Percentiles rank a stretch among this genome's conserved stretches.
These are phyloP conservation scores for Tolypocladium inflatum DNA, from an alignment of 2,329 filamentous ascomycete species.

Conservation along the genomic window DNA sequence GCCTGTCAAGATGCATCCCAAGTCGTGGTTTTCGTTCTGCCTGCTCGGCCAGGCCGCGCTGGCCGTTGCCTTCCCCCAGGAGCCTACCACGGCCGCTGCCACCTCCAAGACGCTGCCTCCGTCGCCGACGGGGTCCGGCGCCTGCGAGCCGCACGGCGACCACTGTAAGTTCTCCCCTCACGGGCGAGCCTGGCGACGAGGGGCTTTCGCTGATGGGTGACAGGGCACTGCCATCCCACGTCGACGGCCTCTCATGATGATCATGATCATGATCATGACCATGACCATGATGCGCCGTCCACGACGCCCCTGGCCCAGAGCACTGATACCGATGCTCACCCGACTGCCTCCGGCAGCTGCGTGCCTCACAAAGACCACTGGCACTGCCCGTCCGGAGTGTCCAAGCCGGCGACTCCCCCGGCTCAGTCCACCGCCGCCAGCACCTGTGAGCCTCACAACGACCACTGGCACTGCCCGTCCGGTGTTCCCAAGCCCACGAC, in stretches of 20 bases:
- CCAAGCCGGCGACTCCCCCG: not conserved
- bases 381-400: not conserved
- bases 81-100: not conserved
- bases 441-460: constrained; percentile 4
- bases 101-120: constrained; percentile 6
- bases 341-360: not conserved
- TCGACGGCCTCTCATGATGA: not conserved
- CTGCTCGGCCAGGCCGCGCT: constrained; percentile 6
- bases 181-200: not conserved
- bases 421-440: not conserved
- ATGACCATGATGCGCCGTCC: not conserved
- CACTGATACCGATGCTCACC: not conserved
- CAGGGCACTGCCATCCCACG: constrained; percentile 9
- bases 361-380: not conserved
- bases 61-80: constrained; percentile 1
- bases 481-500: constrained; percentile 6
- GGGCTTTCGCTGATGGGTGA: not conserved
- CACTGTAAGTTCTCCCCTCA: constrained; percentile 4
- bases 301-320: not conserved
- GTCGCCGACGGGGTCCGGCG: constrained; percentile 8
- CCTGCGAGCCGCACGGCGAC: constrained; percentile 8
- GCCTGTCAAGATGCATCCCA: constrained; percentile 5
- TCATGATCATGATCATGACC: not conserved
- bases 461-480: constrained; percentile 8
- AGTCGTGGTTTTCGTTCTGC: constrained; percentile 5